Conservation (phyloP, 108 stramenopile species). For the Skeletonema tropicum region DNA sequence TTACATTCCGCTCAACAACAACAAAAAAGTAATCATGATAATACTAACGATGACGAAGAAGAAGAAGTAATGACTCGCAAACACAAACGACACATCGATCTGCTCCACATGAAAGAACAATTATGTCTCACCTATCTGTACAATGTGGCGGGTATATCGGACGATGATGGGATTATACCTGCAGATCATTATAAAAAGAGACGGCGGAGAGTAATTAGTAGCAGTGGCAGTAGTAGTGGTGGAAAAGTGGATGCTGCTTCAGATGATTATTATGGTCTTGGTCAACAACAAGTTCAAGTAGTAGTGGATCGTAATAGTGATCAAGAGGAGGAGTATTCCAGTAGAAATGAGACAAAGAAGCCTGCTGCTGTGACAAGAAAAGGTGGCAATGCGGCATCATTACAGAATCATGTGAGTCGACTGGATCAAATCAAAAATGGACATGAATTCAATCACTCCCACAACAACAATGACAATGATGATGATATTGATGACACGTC, state of each 20-base stretch:
- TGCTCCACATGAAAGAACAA: conserved; percentile 61
- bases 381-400: not conserved
- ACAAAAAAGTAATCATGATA: not conserved
- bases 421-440: conserved; percentile 49
- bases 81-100: conserved; percentile 32
- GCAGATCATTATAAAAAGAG: conserved; percentile 8
- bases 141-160: conserved; percentile 36
- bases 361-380: not conserved
- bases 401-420: conserved; percentile 18
- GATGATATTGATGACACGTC: not conserved
- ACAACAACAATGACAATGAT: not conserved
- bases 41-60: not conserved
- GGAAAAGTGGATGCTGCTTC: not conserved
- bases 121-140: conserved; percentile 58
- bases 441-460: conserved; percentile 19
- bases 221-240: not conserved
- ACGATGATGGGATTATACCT: conserved; percentile 16
- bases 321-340: conserved; percentile 3
- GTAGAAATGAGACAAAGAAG: not conserved
- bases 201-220: conserved; percentile 4
- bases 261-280: conserved; percentile 46
- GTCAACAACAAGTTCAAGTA: no score
- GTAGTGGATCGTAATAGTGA: not conserved
- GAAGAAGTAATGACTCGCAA: conserved; percentile 7
- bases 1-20: conserved; percentile 23